phyloP scores from a whole-genome alignment of 192 early-diverging fungal genomes.

The Backusella macrospora region DNA sequence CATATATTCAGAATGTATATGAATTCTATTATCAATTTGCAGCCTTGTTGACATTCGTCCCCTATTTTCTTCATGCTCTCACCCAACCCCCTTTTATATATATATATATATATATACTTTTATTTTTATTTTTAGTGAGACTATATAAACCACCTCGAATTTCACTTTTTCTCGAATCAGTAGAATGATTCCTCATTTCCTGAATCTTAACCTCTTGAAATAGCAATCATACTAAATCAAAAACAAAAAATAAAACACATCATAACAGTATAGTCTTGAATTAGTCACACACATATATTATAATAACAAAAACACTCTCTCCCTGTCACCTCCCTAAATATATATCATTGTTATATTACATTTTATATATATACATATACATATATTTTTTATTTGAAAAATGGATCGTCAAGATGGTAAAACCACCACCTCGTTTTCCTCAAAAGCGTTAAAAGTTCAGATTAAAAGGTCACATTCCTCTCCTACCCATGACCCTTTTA shows the following conservation, averaged over 20 bases:
- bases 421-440: slow-evolving; percentile 11
- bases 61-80: not conserved
- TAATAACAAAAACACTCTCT: not conserved
- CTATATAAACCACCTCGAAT: not conserved
- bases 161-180: not conserved
- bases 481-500: slow-evolving; percentile 20
- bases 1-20: slow-evolving; percentile 6
- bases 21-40: not conserved
- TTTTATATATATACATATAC: not conserved
- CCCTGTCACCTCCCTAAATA: not conserved
- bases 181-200: slow-evolving; percentile 10
- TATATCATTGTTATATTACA: not conserved
- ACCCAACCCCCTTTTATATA: not conserved
- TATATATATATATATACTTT: slow-evolving; percentile 7
- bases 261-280: too few relatives aligned
- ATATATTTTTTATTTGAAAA: not conserved
- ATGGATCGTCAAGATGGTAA: not conserved
- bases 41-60: slow-evolving; percentile 7
- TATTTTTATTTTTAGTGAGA: slow-evolving; percentile 4
- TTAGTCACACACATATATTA: not conserved
- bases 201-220: not conserved
- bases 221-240: not conserved
- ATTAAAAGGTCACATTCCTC: slow-evolving; percentile 23
- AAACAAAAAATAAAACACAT: too few relatives aligned
- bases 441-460: slow-evolving; percentile 15